A percentile compares a stretch with the other conserved stretches of the same genome.
phyloP scores from a whole-genome alignment of 73 alveolate genomes.

The Paramecium octaurelia region DNA sequence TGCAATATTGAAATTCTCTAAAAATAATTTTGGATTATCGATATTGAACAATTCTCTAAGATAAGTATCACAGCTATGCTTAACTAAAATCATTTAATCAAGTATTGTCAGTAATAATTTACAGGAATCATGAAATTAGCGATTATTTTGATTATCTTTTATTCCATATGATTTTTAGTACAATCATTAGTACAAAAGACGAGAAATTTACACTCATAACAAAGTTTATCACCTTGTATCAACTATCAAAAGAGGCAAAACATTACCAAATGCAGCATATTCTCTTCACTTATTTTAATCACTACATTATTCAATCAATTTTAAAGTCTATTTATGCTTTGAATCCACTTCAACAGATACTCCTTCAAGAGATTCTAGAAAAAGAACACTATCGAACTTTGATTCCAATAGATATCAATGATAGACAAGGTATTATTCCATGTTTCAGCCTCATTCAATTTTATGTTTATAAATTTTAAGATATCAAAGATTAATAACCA shows the following conservation, averaged over 20 bases:
- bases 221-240: background rate
- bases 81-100: background rate
- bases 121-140: background rate
- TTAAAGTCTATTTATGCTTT: background rate
- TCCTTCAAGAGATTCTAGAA: background rate
- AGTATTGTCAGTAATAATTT: background rate
- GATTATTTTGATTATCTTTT: constrained; percentile 41
- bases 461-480: background rate
- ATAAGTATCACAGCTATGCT: background rate
- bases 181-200: background rate
- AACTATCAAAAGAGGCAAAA: background rate
- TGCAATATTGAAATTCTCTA: background rate
- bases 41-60: background rate
- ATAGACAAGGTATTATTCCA: background rate
- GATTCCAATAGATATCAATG: background rate
- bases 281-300: background rate
- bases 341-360: background rate
- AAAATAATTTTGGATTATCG: constrained; percentile 34
- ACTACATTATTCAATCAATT: background rate
- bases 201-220: background rate
- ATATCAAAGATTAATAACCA: background rate
- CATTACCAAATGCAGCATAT: background rate
- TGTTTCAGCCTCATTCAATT: background rate
- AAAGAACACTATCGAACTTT: background rate
- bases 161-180: constrained; percentile 28